phyloP scores from a whole-genome alignment of 306 rosid genomes.

The Potentilla sterilis region DNA sequence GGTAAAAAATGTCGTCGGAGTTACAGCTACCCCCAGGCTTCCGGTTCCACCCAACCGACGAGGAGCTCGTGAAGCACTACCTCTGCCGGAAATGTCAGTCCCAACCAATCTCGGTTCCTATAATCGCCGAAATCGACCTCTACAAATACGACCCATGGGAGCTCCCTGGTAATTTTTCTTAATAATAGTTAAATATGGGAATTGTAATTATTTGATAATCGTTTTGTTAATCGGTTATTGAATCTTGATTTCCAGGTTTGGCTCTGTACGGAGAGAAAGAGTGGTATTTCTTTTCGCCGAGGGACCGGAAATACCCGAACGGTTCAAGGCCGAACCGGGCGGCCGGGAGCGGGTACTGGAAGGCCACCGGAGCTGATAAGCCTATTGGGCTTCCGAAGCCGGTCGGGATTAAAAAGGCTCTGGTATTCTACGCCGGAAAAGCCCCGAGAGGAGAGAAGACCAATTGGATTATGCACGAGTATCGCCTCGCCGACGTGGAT shows the following conservation, averaged over 20 bases:
- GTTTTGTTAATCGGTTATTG: not conserved
- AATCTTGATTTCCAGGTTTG: slow-evolving; percentile 36
- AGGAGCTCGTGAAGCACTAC: slow-evolving; percentile 88
- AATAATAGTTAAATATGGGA: too few relatives aligned
- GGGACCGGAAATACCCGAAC: slow-evolving; percentile 92
- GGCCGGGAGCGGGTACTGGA: slow-evolving; percentile 95
- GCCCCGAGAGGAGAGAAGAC: slow-evolving; percentile 92
- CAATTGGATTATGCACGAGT: slow-evolving; percentile 99
- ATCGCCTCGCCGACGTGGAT: slow-evolving; percentile 92
- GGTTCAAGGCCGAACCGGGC: slow-evolving; percentile 98
- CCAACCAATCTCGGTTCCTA: slow-evolving; percentile 69
- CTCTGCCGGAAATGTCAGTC: slow-evolving; percentile 82
- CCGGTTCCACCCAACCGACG: slow-evolving; percentile 96
- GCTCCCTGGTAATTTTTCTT: slow-evolving; percentile 64
- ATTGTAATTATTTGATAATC: too few relatives aligned
- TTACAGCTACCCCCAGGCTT: slow-evolving; percentile 86
- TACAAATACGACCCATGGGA: slow-evolving; percentile 90
- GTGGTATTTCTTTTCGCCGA: slow-evolving; percentile 89
- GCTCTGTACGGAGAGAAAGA: slow-evolving; percentile 85
- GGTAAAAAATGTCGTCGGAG: slow-evolving; percentile 35
- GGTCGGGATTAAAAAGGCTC: slow-evolving; percentile 87
- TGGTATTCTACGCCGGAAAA: slow-evolving; percentile 90
- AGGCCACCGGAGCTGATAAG: slow-evolving; percentile 97
- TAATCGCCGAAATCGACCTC: slow-evolving; percentile 84
- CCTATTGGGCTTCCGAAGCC: slow-evolving; percentile 85